These are phyloP conservation scores for Durio zibethinus DNA, from an alignment of 345 rosid species.

Conservation along the genomic window DNA sequence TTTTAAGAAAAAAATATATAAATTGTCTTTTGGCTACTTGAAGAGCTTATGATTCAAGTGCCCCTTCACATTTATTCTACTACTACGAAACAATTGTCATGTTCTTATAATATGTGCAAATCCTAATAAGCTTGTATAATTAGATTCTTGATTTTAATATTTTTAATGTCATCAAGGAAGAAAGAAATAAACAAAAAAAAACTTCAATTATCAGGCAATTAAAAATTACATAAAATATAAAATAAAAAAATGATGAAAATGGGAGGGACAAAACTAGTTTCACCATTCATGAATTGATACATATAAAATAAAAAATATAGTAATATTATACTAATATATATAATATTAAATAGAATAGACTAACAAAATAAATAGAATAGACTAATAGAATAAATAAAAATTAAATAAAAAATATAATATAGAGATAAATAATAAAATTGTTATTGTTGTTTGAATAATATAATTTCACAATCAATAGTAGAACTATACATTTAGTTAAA, in stretches of 20 bases:
- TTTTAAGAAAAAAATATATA: not conserved
- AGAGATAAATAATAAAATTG: not conserved
- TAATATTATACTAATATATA: too few species aligned
- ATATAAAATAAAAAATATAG: too few species aligned
- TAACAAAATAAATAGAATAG: too few species aligned
- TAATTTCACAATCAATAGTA: not conserved
- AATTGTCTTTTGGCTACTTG: not conserved
- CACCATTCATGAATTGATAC: not conserved
- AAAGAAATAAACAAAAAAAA: not conserved
- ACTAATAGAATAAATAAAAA: too few species aligned
- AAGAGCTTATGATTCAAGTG: not conserved
- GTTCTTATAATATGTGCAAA: not conserved
- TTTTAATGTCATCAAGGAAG: not conserved
- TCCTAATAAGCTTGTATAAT: not conserved
- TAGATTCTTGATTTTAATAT: not conserved
- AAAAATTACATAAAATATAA: not conserved
- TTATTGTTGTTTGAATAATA: not conserved
- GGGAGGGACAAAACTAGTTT: not conserved
- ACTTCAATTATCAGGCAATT: not conserved
- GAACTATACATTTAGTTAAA: not conserved
- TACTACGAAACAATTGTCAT: not conserved
- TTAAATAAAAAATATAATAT: too few species aligned
- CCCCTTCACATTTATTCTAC: not conserved
- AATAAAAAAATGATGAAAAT: not conserved
- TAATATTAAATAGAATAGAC: too few species aligned